Evolutionary conservation across 106 monocot species (phyloP).

Genomic region (Dendrobium chrysotoxum): DNA sequence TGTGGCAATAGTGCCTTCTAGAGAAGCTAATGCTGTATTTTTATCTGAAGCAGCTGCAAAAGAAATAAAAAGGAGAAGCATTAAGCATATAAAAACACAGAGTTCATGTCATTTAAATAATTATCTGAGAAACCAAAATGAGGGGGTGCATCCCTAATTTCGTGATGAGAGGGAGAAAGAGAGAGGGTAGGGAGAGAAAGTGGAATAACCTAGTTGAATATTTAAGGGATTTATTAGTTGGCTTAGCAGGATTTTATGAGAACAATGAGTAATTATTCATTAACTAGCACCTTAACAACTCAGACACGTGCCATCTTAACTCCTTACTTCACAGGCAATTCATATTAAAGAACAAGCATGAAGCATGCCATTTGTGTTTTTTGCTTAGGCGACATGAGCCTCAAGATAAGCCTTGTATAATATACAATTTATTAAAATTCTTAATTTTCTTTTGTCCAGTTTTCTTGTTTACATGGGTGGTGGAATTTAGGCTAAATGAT

Average conservation of each 20-base stretch:
- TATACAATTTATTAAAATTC: not conserved
- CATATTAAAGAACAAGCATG: not conserved
- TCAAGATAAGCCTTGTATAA: not conserved
- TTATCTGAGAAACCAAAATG: not conserved
- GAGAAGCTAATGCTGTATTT: conserved; percentile 5
- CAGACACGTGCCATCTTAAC: not conserved
- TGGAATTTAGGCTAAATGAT: not conserved
- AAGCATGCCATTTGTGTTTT: not conserved
- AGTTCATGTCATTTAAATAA: not conserved
- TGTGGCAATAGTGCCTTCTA: conserved; percentile 20
- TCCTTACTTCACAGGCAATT: not conserved
- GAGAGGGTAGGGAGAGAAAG: not conserved
- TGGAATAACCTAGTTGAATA: not conserved
- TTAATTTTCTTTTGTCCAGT: not conserved
- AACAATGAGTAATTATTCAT: not conserved
- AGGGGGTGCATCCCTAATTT: not conserved
- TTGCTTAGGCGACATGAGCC: not conserved
- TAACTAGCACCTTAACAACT: not conserved
- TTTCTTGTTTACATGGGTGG: not conserved
- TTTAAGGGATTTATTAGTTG: not conserved
- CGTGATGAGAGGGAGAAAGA: not conserved
- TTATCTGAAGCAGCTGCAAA: conserved; percentile 3
- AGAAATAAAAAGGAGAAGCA: not conserved
- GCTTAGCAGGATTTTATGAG: not conserved
- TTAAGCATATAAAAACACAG: conserved; percentile 1